A percentile compares a stretch with the other conserved stretches of the same genome.
Conservation (phyloP, 352 stramenopile species). For the Albugo laibachii region DNA sequence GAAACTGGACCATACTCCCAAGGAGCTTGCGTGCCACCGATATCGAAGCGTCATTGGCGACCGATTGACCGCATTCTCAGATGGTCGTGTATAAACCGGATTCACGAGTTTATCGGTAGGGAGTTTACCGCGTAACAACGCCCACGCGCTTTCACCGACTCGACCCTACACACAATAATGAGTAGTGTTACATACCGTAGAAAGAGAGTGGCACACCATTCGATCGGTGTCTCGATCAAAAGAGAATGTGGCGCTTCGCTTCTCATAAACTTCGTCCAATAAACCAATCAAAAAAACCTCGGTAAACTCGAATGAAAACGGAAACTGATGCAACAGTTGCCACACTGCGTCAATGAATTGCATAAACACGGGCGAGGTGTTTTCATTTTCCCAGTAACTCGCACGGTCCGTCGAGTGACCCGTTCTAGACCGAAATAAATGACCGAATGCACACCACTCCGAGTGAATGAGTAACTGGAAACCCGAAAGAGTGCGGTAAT, state of each 20-base stretch:
- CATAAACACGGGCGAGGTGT: constrained; percentile 96
- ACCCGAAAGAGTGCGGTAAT: constrained; percentile 90
- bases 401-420: constrained; percentile 31
- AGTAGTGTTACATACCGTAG: constrained; percentile 27
- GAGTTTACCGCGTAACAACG: background rate
- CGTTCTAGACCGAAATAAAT: constrained; percentile 91
- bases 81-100: background rate
- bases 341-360: constrained; percentile 98
- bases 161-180: constrained; percentile 60
- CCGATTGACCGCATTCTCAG: constrained; percentile 11
- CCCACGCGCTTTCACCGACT: constrained; percentile 11
- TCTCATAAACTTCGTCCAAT: constrained; percentile 91
- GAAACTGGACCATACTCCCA: constrained; percentile 65
- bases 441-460: constrained; percentile 97
- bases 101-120: background rate
- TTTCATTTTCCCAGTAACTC: constrained; percentile 87
- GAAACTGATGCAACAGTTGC: constrained; percentile 93
- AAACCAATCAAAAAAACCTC: constrained; percentile 83
- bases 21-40: constrained; percentile 70
- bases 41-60: constrained; percentile 59
- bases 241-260: constrained; percentile 94
- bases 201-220: constrained; percentile 21
- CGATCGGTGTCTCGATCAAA: constrained; percentile 89
- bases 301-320: constrained; percentile 97
- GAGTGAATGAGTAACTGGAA: constrained; percentile 97